Percentiles rank a stretch among this genome's conserved stretches.
These are phyloP conservation scores for Umbelopsis sp. DNA, from an alignment of 371 early-diverging fungal species.

Conservation along the genomic window DNA sequence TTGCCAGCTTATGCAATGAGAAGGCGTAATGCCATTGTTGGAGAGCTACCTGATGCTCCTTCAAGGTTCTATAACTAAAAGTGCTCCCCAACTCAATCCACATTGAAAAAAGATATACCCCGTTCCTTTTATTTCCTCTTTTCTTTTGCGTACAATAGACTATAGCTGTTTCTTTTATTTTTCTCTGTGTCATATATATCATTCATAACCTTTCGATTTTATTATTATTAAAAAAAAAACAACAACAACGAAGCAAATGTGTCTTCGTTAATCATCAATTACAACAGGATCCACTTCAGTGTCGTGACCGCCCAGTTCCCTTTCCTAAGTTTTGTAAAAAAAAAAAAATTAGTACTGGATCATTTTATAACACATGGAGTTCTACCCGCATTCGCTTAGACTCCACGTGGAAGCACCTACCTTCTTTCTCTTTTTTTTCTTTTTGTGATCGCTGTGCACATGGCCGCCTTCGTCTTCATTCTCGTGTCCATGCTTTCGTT, in stretches of 20 bases:
- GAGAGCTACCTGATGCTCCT: slow-evolving; percentile 49
- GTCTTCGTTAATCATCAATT: slow-evolving; percentile 9
- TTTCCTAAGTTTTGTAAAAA: not conserved
- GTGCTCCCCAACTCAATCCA: not conserved
- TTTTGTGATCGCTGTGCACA: slow-evolving; percentile 53
- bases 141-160: slow-evolving; percentile 1
- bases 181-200: slow-evolving; percentile 8
- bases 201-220: not conserved
- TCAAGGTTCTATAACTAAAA: slow-evolving; percentile 1
- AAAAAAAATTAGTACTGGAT: not conserved
- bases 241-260: not conserved
- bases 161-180: not conserved
- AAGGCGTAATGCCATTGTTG: slow-evolving; percentile 50
- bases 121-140: not conserved
- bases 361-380: not conserved
- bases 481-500: slow-evolving; percentile 65
- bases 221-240: not conserved
- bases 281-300: slow-evolving; percentile 10
- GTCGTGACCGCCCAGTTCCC: slow-evolving; percentile 2
- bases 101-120: not conserved
- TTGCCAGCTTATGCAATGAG: slow-evolving; percentile 46
- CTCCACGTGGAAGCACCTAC: slow-evolving; percentile 28
- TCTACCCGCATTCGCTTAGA: not conserved
- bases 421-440: slow-evolving; percentile 65
- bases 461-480: slow-evolving; percentile 60